Evolutionary conservation across 768 basidiomycete species (phyloP), one percentile per base, ranked within the genome.

Genomic region (Trametes villosa): DNA sequence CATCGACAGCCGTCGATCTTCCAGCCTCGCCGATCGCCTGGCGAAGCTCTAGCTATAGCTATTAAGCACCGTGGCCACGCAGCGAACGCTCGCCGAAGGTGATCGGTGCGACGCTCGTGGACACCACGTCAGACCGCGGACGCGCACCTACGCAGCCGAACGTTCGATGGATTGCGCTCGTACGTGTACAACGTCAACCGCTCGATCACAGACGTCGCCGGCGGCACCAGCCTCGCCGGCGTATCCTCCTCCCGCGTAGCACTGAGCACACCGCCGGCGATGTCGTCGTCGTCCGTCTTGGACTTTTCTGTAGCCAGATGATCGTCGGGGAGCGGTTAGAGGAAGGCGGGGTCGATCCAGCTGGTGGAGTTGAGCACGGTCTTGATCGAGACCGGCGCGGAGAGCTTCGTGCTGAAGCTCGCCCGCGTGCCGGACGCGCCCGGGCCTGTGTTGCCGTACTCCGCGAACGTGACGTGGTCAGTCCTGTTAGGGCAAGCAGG

Each of bases 401-500:
- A 53, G 15, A 74, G 63, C 57, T 67, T 55, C 27, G 68, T 70
- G 31, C 70, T 57, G 55, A 74, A 74, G 64, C 59, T 69, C 24
- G 71, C 70, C 33, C 72, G 67, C 41, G 54, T 56, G 33, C 62
- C 60, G 30, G 48, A 13, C 18, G 68, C 53, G 22, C 67, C 70
- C 0, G 57, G 57, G 30, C 72, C 72, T 13, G 71, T 67, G 57
- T 71, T 72, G 36, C 59, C 67, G 64, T 65, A 71, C 63, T 73
- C 71, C 27, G 70, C 72, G 62, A 71, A 72, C 6, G 67, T 65
- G 38, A 72, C 68, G 49, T 72, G 60, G 57, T 71, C 72, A 7
- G 72, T 73, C 44, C 65, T 68, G 40, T 3, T 7, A 7, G 8
- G 33, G 33, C 8, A 11, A 38, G 18, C 18, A 45, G 18, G 18